Evolutionary conservation across 1,284 basidiomycete genomes (phyloP).

Genomic region (Boletellus sp.): DNA sequence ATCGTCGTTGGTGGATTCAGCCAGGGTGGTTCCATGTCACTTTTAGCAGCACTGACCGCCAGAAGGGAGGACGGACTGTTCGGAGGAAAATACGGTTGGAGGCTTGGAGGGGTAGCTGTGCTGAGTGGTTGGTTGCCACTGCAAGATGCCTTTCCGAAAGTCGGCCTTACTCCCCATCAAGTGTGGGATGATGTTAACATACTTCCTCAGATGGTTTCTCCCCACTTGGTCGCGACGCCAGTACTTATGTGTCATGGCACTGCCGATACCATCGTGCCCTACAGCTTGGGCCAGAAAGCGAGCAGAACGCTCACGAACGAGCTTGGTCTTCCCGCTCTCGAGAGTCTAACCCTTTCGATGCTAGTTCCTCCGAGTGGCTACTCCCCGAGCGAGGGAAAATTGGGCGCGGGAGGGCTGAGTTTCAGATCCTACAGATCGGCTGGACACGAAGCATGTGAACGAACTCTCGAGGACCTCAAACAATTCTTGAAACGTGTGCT

Average conservation of each 20-base stretch:
- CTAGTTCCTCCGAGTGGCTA: constrained; percentile 21
- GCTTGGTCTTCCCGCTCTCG: constrained; percentile 44
- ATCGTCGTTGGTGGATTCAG: constrained; percentile 86
- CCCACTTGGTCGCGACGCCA: constrained; percentile 58
- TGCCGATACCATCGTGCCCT: constrained; percentile 71
- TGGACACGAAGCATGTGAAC: constrained; percentile 66
- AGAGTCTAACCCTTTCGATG: constrained; percentile 26
- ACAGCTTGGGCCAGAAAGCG: constrained; percentile 46
- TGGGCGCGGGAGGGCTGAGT: constrained; percentile 44
- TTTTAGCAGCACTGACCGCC: constrained; percentile 69
- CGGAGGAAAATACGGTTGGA: constrained; percentile 36
- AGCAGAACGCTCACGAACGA: constrained; percentile 50
- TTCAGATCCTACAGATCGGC: constrained; percentile 61
- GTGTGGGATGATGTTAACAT: constrained; percentile 5
- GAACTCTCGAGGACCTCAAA: constrained; percentile 54
- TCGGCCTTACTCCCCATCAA: constrained; percentile 6
- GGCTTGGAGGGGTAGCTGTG: constrained; percentile 69
- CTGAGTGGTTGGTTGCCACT: constrained; percentile 81
- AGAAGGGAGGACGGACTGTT: constrained; percentile 33
- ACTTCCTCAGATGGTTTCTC: constrained; percentile 49
- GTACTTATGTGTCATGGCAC: constrained; percentile 88
- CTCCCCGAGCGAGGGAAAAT: constrained; percentile 20
- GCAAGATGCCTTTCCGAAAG: constrained; percentile 27
- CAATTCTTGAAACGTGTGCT: constrained; percentile 58
- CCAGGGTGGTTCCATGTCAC: constrained; percentile 80